Evolutionary conservation across 257 asterid genomes (phyloP).

Genomic region (Perilla frutescens): DNA sequence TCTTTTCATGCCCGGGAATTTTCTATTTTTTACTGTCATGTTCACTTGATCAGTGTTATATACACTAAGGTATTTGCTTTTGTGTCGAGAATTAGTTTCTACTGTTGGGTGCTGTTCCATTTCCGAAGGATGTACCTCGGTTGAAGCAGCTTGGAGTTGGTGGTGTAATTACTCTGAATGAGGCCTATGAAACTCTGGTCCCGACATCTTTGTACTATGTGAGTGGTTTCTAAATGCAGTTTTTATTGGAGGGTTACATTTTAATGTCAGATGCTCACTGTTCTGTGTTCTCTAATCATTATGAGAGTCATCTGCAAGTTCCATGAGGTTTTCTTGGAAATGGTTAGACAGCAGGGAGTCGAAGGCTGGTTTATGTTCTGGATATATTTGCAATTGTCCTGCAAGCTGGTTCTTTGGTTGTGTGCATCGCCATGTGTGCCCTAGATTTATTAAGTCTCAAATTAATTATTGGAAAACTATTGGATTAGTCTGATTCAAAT

Average conservation of each 20-base stretch:
- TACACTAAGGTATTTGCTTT: conserved; percentile 19
- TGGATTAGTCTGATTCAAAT: not conserved
- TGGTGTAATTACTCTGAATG: conserved; percentile 92
- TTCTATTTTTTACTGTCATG: not conserved
- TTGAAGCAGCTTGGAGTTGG: conserved; percentile 96
- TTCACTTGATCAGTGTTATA: not conserved
- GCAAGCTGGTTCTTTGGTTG: conserved; percentile 8
- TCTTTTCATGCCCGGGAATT: not conserved
- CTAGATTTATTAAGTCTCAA: conserved; percentile 13
- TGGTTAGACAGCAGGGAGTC: not conserved
- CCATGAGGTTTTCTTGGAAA: conserved; percentile 7
- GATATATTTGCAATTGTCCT: not conserved
- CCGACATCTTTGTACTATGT: conserved; percentile 85
- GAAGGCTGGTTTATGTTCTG: conserved; percentile 10
- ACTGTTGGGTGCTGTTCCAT: conserved; percentile 94
- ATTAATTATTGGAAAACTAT: not conserved
- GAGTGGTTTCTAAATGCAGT: conserved; percentile 40
- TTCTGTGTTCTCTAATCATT: conserved; percentile 12
- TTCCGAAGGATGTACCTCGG: conserved; percentile 84
- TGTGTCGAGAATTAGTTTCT: conserved; percentile 58
- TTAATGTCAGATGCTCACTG: not conserved
- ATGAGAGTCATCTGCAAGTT: conserved; percentile 7
- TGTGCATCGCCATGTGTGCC: not conserved
- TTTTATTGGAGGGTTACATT: not conserved
- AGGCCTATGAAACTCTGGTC: conserved; percentile 92